A percentile compares a stretch with the other conserved stretches of the same genome.
Conservation (phyloP, 176 grass and related monocot genomes). For the Carex cristatella region DNA sequence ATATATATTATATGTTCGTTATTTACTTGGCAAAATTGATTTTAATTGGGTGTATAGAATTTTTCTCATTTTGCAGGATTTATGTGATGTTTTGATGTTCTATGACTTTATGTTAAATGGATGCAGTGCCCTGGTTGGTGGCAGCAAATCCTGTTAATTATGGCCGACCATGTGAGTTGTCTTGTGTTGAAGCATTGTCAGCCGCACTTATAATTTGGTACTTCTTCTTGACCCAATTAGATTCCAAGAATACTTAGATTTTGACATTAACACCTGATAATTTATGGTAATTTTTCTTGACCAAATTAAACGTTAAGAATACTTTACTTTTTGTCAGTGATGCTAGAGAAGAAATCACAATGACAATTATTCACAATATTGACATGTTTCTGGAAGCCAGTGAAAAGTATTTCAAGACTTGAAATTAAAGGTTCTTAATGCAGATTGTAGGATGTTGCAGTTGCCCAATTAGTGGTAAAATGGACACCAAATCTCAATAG, state of each 20-base stretch:
- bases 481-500: not conserved
- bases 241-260: not conserved
- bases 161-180: slow-evolving; percentile 86
- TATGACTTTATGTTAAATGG: slow-evolving; percentile 2
- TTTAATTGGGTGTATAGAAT: not conserved
- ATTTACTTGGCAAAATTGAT: not conserved
- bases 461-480: not conserved
- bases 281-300: not conserved
- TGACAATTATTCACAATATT: not conserved
- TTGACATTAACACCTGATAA: not conserved
- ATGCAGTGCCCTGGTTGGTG: slow-evolving; percentile 96
- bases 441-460: not conserved
- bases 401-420: not conserved
- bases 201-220: slow-evolving; percentile 99
- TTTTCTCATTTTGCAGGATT: not conserved
- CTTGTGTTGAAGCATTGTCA: slow-evolving; percentile 96
- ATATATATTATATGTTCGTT: not conserved
- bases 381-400: not conserved
- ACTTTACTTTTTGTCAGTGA: not conserved
- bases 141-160: slow-evolving; percentile 99
- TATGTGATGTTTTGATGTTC: not conserved
- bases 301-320: not conserved
- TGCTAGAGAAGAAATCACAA: not conserved
- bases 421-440: not conserved
- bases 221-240: not conserved